These are phyloP conservation scores for Lineolata rhizophorae DNA, from an alignment of 495 filamentous ascomycete genomes.

Conservation along the genomic window DNA sequence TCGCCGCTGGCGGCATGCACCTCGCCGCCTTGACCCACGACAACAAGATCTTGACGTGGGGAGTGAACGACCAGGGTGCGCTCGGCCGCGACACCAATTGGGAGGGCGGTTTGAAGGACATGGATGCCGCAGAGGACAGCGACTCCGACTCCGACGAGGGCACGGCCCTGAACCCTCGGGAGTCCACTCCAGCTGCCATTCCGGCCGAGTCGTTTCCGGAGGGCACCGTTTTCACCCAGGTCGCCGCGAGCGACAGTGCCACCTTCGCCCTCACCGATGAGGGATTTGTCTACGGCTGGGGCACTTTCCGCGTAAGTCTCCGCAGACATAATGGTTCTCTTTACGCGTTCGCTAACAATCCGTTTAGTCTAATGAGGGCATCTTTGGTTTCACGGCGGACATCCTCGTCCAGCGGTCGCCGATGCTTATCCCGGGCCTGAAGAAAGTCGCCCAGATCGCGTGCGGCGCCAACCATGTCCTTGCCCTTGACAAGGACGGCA, in stretches of 20 bases:
- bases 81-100: conserved; percentile 38
- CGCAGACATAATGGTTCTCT: no score
- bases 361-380: conserved; percentile 52
- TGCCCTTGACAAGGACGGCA: conserved; percentile 42
- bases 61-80: conserved; percentile 46
- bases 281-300: conserved; percentile 50
- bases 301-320: conserved; percentile 38
- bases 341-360: no score
- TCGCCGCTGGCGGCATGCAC: conserved; percentile 49
- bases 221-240: conserved; percentile 30
- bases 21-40: conserved; percentile 38
- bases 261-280: conserved; percentile 41
- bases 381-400: conserved; percentile 56
- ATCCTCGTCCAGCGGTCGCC: conserved; percentile 22
- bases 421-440: conserved; percentile 27
- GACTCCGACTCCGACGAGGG: conserved; percentile 27
- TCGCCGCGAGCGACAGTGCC: conserved; percentile 39
- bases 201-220: conserved; percentile 25
- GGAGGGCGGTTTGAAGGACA: conserved; percentile 37
- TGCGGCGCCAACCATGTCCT: conserved; percentile 50
- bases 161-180: conserved; percentile 31
- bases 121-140: conserved; percentile 23
- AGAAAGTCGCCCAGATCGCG: conserved; percentile 37
- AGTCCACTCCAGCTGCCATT: conserved; percentile 32
- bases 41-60: conserved; percentile 47